Percentiles rank a stretch among this genome's conserved stretches.
phyloP scores from a whole-genome alignment of 2,329 filamentous ascomycete genomes.

The Seiridium unicorne region DNA sequence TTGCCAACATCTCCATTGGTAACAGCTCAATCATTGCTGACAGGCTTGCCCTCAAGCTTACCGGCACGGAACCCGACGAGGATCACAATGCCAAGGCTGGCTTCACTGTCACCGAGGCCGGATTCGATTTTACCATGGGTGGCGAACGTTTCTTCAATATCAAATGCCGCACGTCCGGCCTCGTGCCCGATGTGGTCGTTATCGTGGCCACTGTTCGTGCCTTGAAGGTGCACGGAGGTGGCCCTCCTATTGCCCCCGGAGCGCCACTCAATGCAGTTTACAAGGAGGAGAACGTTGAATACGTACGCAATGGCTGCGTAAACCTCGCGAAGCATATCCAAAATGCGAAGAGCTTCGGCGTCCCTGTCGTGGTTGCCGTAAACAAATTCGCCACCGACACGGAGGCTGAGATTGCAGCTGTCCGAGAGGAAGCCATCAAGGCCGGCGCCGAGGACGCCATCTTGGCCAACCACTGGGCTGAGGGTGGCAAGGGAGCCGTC shows the following conservation, averaged over 20 bases:
- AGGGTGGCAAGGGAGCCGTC: constrained; percentile 86
- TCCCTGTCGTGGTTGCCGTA: constrained; percentile 94
- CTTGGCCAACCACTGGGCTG: constrained; percentile 93
- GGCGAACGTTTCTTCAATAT: constrained; percentile 99
- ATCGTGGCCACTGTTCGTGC: constrained; percentile 94
- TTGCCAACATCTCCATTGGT: constrained; percentile 97
- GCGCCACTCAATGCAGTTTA: constrained; percentile 85
- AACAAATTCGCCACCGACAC: constrained; percentile 96
- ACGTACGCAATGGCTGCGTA: constrained; percentile 85
- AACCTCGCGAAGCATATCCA: constrained; percentile 94
- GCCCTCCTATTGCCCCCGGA: constrained; percentile 88
- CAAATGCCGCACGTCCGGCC: constrained; percentile 93
- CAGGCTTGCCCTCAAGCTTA: constrained; percentile 92
- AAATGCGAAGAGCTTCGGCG: constrained; percentile 85
- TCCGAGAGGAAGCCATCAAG: constrained; percentile 86
- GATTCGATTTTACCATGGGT: constrained; percentile 99
- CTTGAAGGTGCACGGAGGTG: constrained; percentile 94
- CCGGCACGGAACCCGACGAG: constrained; percentile 90
- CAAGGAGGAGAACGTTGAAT: constrained; percentile 87
- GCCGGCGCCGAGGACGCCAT: constrained; percentile 94
- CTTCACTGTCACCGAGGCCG: constrained; percentile 94
- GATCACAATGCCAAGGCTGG: constrained; percentile 79
- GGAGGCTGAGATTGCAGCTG: constrained; percentile 82
- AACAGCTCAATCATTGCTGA: constrained; percentile 95
- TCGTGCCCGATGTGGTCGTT: constrained; percentile 89